Evolutionary conservation across 441 rosid genomes (phyloP).

Genomic region (Adansonia gregorii): DNA sequence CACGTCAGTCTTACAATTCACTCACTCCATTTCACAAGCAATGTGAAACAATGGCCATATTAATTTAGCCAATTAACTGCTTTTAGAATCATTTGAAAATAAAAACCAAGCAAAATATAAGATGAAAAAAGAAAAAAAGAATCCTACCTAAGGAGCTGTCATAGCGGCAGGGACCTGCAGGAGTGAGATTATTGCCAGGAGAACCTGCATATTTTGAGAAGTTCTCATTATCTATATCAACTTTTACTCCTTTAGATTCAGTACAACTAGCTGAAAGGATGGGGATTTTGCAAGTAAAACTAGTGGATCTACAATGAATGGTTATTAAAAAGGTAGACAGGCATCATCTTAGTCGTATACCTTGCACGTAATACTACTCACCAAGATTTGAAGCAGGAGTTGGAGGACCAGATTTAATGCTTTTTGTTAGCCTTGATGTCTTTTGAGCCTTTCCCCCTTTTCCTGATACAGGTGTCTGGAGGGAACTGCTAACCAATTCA

Average conservation of each 20-base stretch:
- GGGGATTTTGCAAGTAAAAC: conserved; percentile 13
- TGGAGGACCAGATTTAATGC: conserved; percentile 59
- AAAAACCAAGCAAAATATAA: neutral
- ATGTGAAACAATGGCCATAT: conserved; percentile 18
- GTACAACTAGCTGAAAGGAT: neutral
- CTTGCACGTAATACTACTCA: conserved; percentile 36
- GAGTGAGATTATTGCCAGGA: conserved; percentile 79
- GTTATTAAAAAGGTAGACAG: conserved; percentile 17
- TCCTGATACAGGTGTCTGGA: conserved; percentile 79
- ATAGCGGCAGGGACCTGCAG: conserved; percentile 89
- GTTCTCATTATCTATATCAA: conserved; percentile 27
- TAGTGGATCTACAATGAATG: conserved; percentile 19
- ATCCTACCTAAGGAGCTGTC: conserved; percentile 92
- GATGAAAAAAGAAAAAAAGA: neutral
- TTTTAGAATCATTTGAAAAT: neutral
- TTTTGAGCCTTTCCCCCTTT: conserved; percentile 79
- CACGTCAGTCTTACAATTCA: conserved; percentile 14
- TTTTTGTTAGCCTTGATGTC: conserved; percentile 60
- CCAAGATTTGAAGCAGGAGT: conserved; percentile 69
- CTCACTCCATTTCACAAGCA: conserved; percentile 10
- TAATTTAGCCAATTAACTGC: conserved; percentile 1
- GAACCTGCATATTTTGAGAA: conserved; percentile 73
- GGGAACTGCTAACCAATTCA: conserved; percentile 53
- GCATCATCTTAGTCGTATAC: neutral
- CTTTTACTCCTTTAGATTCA: conserved; percentile 16